phyloP scores from a whole-genome alignment of 208 protist species.

The Histomonas meleagridis region DNA sequence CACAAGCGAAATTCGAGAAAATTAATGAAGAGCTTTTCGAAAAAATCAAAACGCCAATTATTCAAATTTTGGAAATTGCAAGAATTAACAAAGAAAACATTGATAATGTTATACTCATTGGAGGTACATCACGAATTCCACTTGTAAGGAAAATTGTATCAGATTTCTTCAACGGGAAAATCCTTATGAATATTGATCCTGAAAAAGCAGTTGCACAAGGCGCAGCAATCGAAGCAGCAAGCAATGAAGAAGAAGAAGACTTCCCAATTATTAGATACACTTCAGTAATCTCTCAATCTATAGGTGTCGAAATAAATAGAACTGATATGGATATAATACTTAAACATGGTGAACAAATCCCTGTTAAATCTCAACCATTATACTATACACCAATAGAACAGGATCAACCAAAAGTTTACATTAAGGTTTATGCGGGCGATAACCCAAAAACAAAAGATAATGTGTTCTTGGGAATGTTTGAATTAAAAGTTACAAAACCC shows the following conservation, averaged over 20 bases:
- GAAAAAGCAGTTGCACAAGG: slow-evolving; percentile 67
- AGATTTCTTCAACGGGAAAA: slow-evolving; percentile 58
- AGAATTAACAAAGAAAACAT: slow-evolving; percentile 64
- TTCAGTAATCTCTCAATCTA: slow-evolving; percentile 52
- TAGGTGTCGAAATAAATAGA: slow-evolving; percentile 55
- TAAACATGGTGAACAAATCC: slow-evolving; percentile 57
- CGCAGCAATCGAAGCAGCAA: slow-evolving; percentile 80
- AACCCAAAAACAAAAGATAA: slow-evolving; percentile 85
- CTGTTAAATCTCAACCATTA: slow-evolving; percentile 60
- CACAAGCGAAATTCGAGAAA: slow-evolving; percentile 89
- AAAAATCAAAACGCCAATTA: no score
- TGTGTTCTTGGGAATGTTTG: slow-evolving; percentile 88
- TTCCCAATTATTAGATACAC: slow-evolving; percentile 49
- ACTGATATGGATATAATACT: slow-evolving; percentile 80
- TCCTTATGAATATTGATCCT: slow-evolving; percentile 63
- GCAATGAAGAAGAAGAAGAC: slow-evolving; percentile 76
- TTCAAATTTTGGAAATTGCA: no score
- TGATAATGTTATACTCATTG: slow-evolving; percentile 55
- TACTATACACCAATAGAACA: slow-evolving; percentile 87
- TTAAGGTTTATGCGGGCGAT: slow-evolving; percentile 98
- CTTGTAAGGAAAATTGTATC: neutral
- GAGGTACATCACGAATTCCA: slow-evolving; percentile 18
- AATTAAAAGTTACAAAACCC: slow-evolving; percentile 68
- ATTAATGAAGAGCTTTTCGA: no score
- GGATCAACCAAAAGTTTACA: slow-evolving; percentile 89